A percentile compares a stretch with the other conserved stretches of the same genome.
Conservation (phyloP, 164 flowering plant species). For the Platanus orientalis region DNA sequence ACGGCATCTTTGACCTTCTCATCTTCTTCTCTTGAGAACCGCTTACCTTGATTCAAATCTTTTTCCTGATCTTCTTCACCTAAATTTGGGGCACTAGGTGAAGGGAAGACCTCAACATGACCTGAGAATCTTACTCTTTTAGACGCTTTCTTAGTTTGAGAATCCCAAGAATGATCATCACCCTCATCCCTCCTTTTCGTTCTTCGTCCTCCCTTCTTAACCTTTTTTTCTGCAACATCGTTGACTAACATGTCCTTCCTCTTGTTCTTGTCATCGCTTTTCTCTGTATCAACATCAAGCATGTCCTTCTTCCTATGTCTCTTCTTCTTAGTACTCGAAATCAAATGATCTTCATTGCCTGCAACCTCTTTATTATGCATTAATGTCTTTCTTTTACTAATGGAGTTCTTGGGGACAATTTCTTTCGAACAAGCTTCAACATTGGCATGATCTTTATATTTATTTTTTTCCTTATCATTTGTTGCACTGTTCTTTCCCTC, state of each 20-base stretch:
- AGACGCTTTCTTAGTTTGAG: conserved; percentile 9
- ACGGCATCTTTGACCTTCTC: conserved; percentile 33
- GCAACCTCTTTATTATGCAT: neutral
- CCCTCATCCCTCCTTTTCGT: neutral
- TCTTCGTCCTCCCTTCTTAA: neutral
- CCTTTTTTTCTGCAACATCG: conserved; percentile 6
- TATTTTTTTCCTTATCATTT: neutral
- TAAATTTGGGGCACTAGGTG: conserved; percentile 5
- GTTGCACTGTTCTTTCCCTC: neutral
- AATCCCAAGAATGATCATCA: conserved; percentile 6
- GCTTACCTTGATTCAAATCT: conserved; percentile 37
- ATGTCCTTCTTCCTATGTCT: neutral
- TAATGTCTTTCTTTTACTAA: neutral
- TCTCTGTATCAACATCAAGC: neutral
- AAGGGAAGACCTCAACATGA: conserved; percentile 37
- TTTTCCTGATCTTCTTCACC: neutral
- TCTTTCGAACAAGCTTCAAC: neutral
- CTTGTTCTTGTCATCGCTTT: neutral
- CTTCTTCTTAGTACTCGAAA: conserved; percentile 10
- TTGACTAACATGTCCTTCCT: neutral
- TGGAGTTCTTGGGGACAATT: neutral
- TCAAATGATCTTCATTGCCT: neutral
- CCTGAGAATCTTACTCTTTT: conserved; percentile 37
- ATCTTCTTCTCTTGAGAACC: conserved; percentile 50
- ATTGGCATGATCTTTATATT: neutral